These are phyloP conservation scores for Ophiostoma australiae DNA, from an alignment of 2,329 filamentous ascomycete genomes.

Conservation along the genomic window DNA sequence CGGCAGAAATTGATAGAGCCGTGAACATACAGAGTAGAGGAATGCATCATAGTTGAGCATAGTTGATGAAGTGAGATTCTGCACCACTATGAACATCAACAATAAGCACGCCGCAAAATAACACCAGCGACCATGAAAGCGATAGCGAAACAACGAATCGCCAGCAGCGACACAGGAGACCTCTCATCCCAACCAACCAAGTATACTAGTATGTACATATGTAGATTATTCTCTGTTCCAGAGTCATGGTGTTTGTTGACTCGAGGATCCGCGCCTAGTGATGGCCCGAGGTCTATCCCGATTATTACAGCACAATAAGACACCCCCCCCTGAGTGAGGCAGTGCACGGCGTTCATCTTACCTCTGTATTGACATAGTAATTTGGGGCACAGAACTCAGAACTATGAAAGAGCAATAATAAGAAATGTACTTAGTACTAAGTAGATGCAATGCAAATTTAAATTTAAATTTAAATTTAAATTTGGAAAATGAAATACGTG, in stretches of 20 bases:
- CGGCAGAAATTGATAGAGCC: background rate
- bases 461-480: background rate
- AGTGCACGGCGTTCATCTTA: constrained; percentile 1
- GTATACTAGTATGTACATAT: too few species aligned
- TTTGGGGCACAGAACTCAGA: background rate
- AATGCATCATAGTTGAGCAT: too few species aligned
- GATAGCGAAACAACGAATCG: background rate
- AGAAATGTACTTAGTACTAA: background rate
- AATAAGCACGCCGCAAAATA: background rate
- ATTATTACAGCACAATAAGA: background rate
- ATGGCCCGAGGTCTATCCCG: background rate
- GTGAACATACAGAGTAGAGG: background rate
- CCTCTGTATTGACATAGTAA: background rate
- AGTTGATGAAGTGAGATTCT: too few species aligned
- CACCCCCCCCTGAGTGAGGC: background rate
- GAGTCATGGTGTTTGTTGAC: too few species aligned
- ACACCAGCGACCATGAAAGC: background rate
- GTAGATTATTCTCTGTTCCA: too few species aligned
- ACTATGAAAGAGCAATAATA: background rate
- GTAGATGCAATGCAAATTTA: too few species aligned
- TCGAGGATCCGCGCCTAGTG: background rate
- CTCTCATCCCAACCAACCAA: too few species aligned
- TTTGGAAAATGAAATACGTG: background rate
- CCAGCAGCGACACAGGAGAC: background rate
- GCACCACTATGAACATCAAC: too few species aligned